Evolutionary conservation across 2,329 filamentous ascomycete species (phyloP), one percentile per base, ranked within the genome.

Genomic region (Sarocladium brachiariae): DNA sequence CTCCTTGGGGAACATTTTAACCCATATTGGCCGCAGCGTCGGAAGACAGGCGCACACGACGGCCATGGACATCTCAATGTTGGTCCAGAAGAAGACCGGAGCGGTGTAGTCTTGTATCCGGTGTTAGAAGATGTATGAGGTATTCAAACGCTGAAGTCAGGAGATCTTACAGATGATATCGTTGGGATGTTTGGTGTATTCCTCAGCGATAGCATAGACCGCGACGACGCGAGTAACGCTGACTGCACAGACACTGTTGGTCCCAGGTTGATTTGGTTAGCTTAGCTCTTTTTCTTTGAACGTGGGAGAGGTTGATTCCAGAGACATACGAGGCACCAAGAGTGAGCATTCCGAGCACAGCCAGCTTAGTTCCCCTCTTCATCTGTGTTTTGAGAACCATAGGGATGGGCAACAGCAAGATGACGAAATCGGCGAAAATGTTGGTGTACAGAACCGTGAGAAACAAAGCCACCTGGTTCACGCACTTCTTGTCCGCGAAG

Each of bases 381-480:
- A 39, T 39, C 35, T 39, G 35, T 18, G 35, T 39, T 21, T 21
- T 39, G n/a, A 39, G 13, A 13, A 39, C 35, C 35, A 39, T 39
- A 13, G 35, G 35, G 35, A 39, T 39, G 35, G 35, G 35, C 35
- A 39, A 13, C 16, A 39, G 13, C 35, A 39, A 39, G 35, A 39
- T 39, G 35, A 21, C 35, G 35, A 39, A 39, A 21, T 39, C 35
- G 16, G 35, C 35, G 35, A 39, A 6, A 18, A 39, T 39, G 35
- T 39, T 39, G 35, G 35, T 39, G 35, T 39, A 39, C n/a, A 39
- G 35, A 4, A 39, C 35, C 35, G 35, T 39, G 35, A 39, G 35
- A 18, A 39, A 39, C 35, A 39, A 5, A 19, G 35, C 35, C 18
- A 39, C 35, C 35, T 39, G 35, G 35, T 39, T 21, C 35, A 39